Percentiles rank a stretch among this genome's conserved stretches.
phyloP scores from a whole-genome alignment of 2,329 filamentous ascomycete genomes.

The Setomelanomma holmii region DNA sequence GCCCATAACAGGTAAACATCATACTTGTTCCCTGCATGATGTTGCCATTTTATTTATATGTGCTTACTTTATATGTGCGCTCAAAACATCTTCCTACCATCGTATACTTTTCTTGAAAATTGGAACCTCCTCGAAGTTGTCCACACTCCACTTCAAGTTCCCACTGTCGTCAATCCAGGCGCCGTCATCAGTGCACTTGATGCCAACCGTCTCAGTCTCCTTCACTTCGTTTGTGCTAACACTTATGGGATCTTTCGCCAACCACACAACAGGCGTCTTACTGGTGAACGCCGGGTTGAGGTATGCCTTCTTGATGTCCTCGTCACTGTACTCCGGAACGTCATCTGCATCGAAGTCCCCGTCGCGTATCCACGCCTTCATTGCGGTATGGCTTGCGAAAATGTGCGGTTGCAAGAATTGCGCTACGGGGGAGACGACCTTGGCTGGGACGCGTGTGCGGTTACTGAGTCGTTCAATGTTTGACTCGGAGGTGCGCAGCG shows the following conservation, averaged over 20 bases:
- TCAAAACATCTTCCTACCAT: constrained; percentile 27
- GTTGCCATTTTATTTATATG: too few relatives aligned
- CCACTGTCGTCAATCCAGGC: constrained; percentile 45
- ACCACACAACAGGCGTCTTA: constrained; percentile 42
- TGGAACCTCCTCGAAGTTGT: constrained; percentile 42
- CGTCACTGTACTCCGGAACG: constrained; percentile 42
- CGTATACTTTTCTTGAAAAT: constrained; percentile 39
- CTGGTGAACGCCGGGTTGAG: constrained; percentile 45
- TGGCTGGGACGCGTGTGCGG: constrained; percentile 29
- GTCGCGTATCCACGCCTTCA: constrained; percentile 43
- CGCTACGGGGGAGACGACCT: constrained; percentile 38
- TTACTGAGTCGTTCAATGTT: constrained; percentile 36
- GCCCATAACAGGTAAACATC: too few relatives aligned
- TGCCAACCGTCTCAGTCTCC: constrained; percentile 37
- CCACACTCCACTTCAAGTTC: constrained; percentile 36
- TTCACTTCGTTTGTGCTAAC: constrained; percentile 40
- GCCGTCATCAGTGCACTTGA: constrained; percentile 40
- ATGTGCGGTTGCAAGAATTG: constrained; percentile 46
- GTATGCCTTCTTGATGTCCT: constrained; percentile 44
- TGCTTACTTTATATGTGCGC: neutral
- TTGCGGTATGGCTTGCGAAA: constrained; percentile 42
- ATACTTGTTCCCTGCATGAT: too few relatives aligned
- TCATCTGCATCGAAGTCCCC: constrained; percentile 41
- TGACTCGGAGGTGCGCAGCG: constrained; percentile 22
- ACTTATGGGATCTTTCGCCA: constrained; percentile 42